A percentile compares a stretch with the other conserved stretches of the same genome.
These are phyloP conservation scores for Mangifera indica DNA, from an alignment of 345 rosid genomes.

Conservation along the genomic window DNA sequence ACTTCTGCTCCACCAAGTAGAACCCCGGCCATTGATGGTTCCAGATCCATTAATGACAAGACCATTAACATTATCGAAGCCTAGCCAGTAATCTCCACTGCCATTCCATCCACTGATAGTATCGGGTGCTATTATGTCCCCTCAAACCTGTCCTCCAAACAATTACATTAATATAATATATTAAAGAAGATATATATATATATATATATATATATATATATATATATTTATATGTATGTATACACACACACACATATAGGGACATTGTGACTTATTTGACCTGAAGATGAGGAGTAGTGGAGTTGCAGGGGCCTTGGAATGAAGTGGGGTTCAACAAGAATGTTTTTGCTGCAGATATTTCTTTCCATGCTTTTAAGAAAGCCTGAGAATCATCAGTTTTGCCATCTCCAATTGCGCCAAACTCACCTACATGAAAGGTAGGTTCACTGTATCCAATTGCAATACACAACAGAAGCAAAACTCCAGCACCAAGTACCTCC, in stretches of 20 bases:
- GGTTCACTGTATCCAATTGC: not conserved
- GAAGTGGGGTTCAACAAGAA: constrained; percentile 23
- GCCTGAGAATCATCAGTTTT: constrained; percentile 35
- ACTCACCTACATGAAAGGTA: constrained; percentile 16
- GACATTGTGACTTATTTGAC: constrained; percentile 8
- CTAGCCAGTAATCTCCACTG: constrained; percentile 1
- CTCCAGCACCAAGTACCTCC: not conserved
- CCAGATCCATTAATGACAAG: constrained; percentile 30
- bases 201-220: no score
- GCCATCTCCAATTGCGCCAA: constrained; percentile 32
- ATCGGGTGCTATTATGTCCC: constrained; percentile 30
- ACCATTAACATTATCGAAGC: constrained; percentile 5
- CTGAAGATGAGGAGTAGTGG: constrained; percentile 1
- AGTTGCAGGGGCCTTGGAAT: constrained; percentile 38
- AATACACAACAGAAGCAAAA: not conserved
- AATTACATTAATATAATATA: no score
- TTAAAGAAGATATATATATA: no score
- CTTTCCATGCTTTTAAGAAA: constrained; percentile 31
- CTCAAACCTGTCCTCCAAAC: constrained; percentile 23
- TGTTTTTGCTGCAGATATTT: constrained; percentile 11
- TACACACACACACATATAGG: no score
- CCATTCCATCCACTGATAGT: constrained; percentile 2
- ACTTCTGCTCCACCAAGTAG: constrained; percentile 36
- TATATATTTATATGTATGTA: no score
- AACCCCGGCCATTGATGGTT: constrained; percentile 35